These are phyloP conservation scores for Mycena galopus DNA, from an alignment of 768 basidiomycete species.

Conservation along the genomic window DNA sequence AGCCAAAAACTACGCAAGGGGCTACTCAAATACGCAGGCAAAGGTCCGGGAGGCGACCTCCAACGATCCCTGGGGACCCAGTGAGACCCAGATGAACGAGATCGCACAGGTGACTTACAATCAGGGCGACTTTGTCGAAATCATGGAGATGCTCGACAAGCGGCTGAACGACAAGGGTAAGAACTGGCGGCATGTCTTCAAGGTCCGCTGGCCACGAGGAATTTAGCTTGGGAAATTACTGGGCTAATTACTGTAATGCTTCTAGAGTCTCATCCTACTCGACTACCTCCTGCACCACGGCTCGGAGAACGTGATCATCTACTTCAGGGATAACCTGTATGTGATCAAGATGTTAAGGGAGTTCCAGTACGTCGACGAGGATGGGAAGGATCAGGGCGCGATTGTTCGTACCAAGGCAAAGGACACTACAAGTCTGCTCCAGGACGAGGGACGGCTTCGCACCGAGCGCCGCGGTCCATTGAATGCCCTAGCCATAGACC, in stretches of 20 bases:
- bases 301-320: constrained; percentile 98
- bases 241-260: not conserved
- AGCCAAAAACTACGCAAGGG: constrained; percentile 97
- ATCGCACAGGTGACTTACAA: constrained; percentile 97
- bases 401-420: constrained; percentile 98
- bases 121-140: constrained; percentile 98
- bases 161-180: constrained; percentile 98
- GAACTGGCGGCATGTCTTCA: constrained; percentile 99
- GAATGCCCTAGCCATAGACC: no score
- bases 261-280: constrained; percentile 88
- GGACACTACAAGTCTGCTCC: constrained; percentile 94
- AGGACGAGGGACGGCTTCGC: constrained; percentile 87
- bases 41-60: constrained; percentile 97
- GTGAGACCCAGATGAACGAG: constrained; percentile 99
- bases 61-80: constrained; percentile 98
- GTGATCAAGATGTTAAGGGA: constrained; percentile 99
- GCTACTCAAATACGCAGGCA: constrained; percentile 94
- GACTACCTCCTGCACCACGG: constrained; percentile 97
- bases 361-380: constrained; percentile 96
- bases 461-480: constrained; percentile 88
- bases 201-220: constrained; percentile 59
- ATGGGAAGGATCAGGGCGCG: constrained; percentile 96
- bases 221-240: not conserved
- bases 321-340: constrained; percentile 97
- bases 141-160: constrained; percentile 99